phyloP scores from a whole-genome alignment of 805 yeast species.

The Pichia exigua region DNA sequence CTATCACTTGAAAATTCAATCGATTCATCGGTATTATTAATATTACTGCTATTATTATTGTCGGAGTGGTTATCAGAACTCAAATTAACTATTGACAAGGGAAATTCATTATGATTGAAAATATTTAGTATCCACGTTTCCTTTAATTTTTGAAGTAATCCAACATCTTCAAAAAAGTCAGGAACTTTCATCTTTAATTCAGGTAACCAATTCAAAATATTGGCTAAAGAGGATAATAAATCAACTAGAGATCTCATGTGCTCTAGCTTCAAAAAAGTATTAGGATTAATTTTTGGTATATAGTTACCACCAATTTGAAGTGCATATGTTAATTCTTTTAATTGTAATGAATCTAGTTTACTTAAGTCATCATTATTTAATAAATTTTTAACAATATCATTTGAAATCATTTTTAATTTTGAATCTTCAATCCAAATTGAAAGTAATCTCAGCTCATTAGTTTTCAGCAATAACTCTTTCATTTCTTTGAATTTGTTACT shows the following conservation, averaged over 20 bases:
- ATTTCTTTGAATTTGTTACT: constrained; percentile 22
- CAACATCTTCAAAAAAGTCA: constrained; percentile 8
- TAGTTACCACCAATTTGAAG: constrained; percentile 3
- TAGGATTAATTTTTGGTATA: constrained; percentile 9
- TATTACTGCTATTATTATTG: background rate
- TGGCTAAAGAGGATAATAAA: constrained; percentile 44
- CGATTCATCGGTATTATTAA: background rate
- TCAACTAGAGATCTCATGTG: constrained; percentile 45
- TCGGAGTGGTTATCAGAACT: background rate
- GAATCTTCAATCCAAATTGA: constrained; percentile 31
- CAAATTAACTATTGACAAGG: constrained; percentile 3
- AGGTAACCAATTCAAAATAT: constrained; percentile 59
- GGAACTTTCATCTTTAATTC: constrained; percentile 36
- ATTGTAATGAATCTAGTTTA: constrained; percentile 1
- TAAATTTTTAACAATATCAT: constrained; percentile 21
- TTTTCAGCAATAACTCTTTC: constrained; percentile 19
- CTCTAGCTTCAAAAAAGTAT: constrained; percentile 21
- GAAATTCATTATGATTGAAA: constrained; percentile 5
- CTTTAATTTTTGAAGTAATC: constrained; percentile 17
- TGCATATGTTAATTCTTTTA: constrained; percentile 8
- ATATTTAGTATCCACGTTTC: constrained; percentile 25
- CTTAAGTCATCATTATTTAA: constrained; percentile 4
- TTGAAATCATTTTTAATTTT: constrained; percentile 26
- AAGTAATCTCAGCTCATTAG: constrained; percentile 20
- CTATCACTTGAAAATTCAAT: background rate